phyloP scores from a whole-genome alignment of 108 stramenopile species.

The Cylindrotheca fusiformis region DNA sequence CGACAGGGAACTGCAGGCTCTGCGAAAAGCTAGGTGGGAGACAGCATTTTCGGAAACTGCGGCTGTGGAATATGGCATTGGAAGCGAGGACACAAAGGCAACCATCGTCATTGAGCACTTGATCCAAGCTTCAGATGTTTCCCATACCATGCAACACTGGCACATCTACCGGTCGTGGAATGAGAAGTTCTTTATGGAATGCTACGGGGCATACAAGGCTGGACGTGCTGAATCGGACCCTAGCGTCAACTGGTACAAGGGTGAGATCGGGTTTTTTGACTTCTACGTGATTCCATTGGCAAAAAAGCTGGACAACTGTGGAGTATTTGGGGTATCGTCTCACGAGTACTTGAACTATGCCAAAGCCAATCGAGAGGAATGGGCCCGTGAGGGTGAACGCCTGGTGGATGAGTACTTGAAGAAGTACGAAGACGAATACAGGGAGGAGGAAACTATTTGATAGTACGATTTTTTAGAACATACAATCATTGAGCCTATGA shows the following conservation, averaged over 20 bases:
- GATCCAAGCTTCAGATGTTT: slow-evolving; percentile 48
- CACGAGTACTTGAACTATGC: slow-evolving; percentile 20
- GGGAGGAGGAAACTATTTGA: too few species aligned
- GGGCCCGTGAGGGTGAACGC: slow-evolving; percentile 4
- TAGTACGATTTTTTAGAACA: too few species aligned
- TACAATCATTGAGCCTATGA: too few species aligned
- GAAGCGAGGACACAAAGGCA: slow-evolving; percentile 27
- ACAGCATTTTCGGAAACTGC: slow-evolving; percentile 11
- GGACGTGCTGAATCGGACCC: slow-evolving; percentile 3
- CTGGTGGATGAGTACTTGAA: slow-evolving; percentile 1
- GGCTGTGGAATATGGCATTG: not conserved
- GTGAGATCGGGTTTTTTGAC: slow-evolving; percentile 21
- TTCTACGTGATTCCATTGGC: slow-evolving; percentile 24
- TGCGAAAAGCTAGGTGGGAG: slow-evolving; percentile 20
- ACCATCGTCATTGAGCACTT: slow-evolving; percentile 47
- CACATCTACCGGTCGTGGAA: slow-evolving; percentile 21
- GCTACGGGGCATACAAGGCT: slow-evolving; percentile 4
- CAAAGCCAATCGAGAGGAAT: slow-evolving; percentile 14
- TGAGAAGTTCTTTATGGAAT: slow-evolving; percentile 14
- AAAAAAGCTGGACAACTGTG: slow-evolving; percentile 18
- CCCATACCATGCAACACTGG: slow-evolving; percentile 51
- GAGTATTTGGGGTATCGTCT: slow-evolving; percentile 18
- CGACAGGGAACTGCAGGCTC: slow-evolving; percentile 7
- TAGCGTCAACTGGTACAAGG: slow-evolving; percentile 8
- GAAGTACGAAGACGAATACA: slow-evolving; percentile 4